phyloP scores from a whole-genome alignment of 495 filamentous ascomycete genomes.

The Lichina pygmaea region DNA sequence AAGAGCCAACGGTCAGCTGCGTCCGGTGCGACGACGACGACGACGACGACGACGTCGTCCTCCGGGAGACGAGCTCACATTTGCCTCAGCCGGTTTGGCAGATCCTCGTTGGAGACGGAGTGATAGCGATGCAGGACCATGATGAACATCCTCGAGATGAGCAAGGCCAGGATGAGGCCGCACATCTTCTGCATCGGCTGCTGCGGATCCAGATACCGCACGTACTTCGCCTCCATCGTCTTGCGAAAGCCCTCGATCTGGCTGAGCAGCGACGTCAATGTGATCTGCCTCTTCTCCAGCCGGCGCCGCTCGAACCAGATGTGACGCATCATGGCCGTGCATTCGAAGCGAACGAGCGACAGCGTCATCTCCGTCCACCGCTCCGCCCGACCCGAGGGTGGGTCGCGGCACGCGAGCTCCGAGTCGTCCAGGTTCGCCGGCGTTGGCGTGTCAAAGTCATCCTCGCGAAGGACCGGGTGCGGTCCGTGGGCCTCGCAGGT shows the following conservation, averaged over 20 bases:
- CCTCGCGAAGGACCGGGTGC: constrained; percentile 31
- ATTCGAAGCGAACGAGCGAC: constrained; percentile 37
- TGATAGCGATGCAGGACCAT: constrained; percentile 35
- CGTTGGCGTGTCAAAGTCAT: constrained; percentile 43
- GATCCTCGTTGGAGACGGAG: constrained; percentile 19
- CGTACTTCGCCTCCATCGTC: constrained; percentile 30
- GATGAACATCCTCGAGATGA: constrained; percentile 32
- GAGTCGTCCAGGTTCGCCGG: constrained; percentile 40
- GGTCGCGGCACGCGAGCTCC: constrained; percentile 18
- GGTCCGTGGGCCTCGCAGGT: constrained; percentile 51
- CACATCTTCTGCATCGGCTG: constrained; percentile 30
- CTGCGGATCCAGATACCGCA: constrained; percentile 24
- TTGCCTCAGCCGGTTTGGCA: constrained; percentile 18
- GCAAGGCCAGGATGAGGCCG: constrained; percentile 29
- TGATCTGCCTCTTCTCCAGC: constrained; percentile 31
- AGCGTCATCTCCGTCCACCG: constrained; percentile 42
- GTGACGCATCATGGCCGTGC: constrained; percentile 41
- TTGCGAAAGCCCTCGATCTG: constrained; percentile 24
- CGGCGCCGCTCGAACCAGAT: constrained; percentile 34
- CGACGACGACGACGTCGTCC: constrained; percentile 6
- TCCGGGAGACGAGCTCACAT: neutral
- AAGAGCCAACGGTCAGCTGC: constrained; percentile 7
- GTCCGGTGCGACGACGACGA: constrained; percentile 9
- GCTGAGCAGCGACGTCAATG: constrained; percentile 23
- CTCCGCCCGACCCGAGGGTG: constrained; percentile 13